Evolutionary conservation across 257 asterid species (phyloP), one percentile per base, ranked within the genome.

Genomic region (Coffea canephora): DNA sequence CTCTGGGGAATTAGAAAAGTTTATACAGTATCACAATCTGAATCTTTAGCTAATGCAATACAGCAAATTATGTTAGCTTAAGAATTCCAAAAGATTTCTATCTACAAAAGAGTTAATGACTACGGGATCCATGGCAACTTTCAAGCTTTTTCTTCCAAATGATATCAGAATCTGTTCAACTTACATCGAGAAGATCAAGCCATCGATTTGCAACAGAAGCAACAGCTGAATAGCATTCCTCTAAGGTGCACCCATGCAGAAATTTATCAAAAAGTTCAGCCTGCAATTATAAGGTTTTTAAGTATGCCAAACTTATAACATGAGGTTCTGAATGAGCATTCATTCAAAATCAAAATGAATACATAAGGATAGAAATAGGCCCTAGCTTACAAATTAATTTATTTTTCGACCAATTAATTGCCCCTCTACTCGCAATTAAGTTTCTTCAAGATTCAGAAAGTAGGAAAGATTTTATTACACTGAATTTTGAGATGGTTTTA

Each of bases 181-280:
- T 21, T 87, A 95, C 99, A 84, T 95, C 99, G 77, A 95, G 99
- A 88, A 95, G 93, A 86, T 95, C 99, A 82, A 95, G 99, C 99
- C 99, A 95, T 71, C 95, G 91, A 81, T 95, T 89, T 79, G 99
- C 99, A 78, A 95, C 97, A 84, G 98, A 81, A 83, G 99, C 99
- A 79, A 95, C 99, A 61, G 92, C 91, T 73, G 97, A 87, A 85
- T 95, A 95, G 85, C 99, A 95, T 83, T 91, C 99, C 86, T 91
- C 97, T 69, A 95, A 66, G 50, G 97, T 95, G 79, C 96, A 87
- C 59, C 99, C 99, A 31, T 91, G 92, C 80, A 95, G 98, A 87
- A 95, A 95, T 89, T 93, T 95, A 84, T 89, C 98, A 77, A 95
- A 95, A 70, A 95, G 91, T 87, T 95, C 99, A 82, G 98, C 98